Evolutionary conservation across 331 rosid species (phyloP), one percentile per base, ranked within the genome.

Genomic region (Saraca asoca): DNA sequence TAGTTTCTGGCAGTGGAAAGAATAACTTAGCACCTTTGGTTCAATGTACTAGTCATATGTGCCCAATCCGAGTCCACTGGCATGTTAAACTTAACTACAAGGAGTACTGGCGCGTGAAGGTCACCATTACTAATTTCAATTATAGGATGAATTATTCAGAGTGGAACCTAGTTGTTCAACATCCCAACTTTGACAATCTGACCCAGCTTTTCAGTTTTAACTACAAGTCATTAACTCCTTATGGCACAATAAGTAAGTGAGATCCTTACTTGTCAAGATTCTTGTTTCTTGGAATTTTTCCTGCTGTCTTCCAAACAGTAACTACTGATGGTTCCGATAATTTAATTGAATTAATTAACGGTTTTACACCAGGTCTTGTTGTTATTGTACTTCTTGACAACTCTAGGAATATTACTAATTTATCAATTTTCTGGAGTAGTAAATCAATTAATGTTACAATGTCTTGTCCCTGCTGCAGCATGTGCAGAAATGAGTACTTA

Each of bases 31-130:
- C 76, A 0, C 95, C 98, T 70, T 59, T 85, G 75, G 91, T 91
- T 72, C 90, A 54, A 64, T 89, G 98, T 38, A 92, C 98, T 3
- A 53, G 78, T 18, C 98, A 92, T 73, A 87, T 85, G 96, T 93
- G 98, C 70, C 98, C 98, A 0, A 76, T 89, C 38, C 85, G 96
- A 70, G 77, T 93, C 71, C 98, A 93, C 77, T 93, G 98, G 98
- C 96, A 93, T 12, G 74, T 93, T 48, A 93, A 93, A 75, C 56
- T 79, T 15, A 89, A 87, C 79, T 93, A 93, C 86, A 70, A 76
- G 78, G 85, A 85, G 62, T 93, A 93, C 49, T 93, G 96, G 96
- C 88, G 96, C 0, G 96, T 82, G 66, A 93, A 93, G 85, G 67
- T 93, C 69, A 87, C 96, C 1, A 19, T 93, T 62, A 85, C 91